Evolutionary conservation across 2,329 filamentous ascomycete species (phyloP), one percentile per base, ranked within the genome.

Genomic region (Fusarium xylarioides): DNA sequence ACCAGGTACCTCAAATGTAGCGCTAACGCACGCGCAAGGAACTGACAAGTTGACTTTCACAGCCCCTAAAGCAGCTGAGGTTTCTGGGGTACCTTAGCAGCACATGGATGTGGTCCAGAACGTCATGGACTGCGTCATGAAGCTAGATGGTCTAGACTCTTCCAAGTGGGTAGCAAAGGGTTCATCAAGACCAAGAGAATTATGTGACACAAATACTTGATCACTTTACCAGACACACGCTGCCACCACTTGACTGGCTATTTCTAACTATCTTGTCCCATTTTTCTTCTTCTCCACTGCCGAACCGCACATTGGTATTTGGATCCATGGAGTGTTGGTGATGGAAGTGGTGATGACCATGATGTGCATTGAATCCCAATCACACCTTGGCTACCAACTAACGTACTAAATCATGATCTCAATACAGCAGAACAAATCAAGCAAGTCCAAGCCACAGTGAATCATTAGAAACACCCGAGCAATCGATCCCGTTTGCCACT

Each of bases 111-210:
- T 26, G 49, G 49, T 35, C 49, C 49, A 38, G 32, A 49, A 44
- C 65, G 65, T 68, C 65, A 68, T 69, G 30, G 30, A 34, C 37
- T 61, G 47, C 55, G 55, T 70, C 70, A 73, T 61, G n/a, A 56
- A 38, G 65, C 46, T 49, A 69, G 66, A 52, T 66, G 55, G 42
- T 73, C 66, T 65, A 69, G 65, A 56, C 52, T 54, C 38, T 54
- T 40, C 50, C 30, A 50, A 32, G 47, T 23, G 30, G 30, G 30
- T 34, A 19, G 9, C 30, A 50, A 19, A 34, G 30, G 16, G 23
- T 50, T 50, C n/a, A 23, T 23, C 23, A 23, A 18, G 21, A 50
- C 46, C 21, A 32, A 49, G 21, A 49, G 46, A 32, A 21, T 18
- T 18, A 10, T 34, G 21, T 23, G 47, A 34, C 47, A 50, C 16